Evolutionary conservation across 768 basidiomycete genomes (phyloP).

Genomic region (Boletus rex-veris): DNA sequence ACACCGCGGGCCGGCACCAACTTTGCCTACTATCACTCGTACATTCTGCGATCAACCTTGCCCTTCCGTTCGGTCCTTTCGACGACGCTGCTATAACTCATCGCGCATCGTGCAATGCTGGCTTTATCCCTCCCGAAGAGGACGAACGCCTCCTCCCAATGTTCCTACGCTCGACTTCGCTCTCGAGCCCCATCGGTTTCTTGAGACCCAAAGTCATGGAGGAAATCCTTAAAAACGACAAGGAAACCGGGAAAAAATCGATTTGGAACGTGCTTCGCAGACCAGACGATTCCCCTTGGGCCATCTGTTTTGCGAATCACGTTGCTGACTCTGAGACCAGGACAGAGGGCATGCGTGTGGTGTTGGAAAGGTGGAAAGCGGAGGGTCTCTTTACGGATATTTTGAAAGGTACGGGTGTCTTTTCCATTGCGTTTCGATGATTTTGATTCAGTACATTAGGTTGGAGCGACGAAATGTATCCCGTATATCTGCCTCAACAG

Average conservation of each 20-base stretch:
- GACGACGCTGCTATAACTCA: conserved; percentile 7
- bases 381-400: conserved; percentile 19
- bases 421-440: neutral
- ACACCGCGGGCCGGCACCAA: neutral
- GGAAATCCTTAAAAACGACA: conserved; percentile 11
- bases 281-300: conserved; percentile 17
- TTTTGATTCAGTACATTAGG: conserved; percentile 7
- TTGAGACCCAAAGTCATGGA: conserved; percentile 12
- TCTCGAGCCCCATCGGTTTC: conserved; percentile 18
- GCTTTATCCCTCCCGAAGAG: conserved; percentile 1
- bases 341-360: conserved; percentile 8
- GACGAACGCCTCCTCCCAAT: conserved; percentile 23
- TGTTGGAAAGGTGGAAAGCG: conserved; percentile 16
- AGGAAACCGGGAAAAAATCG: conserved; percentile 2
- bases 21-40: conserved; percentile 22
- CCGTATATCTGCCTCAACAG: conserved; percentile 20
- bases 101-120: conserved; percentile 20
- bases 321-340: conserved; percentile 13
- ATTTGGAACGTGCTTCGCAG: conserved; percentile 20
- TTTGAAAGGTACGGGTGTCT: conserved; percentile 13
- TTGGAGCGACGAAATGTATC: conserved; percentile 26
- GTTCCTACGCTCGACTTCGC: conserved; percentile 12
- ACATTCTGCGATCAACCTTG: conserved; percentile 24
- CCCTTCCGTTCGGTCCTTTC: conserved; percentile 25
- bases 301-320: conserved; percentile 18